These are phyloP conservation scores for Chaetomiaceae sp. DNA, from an alignment of 2,329 filamentous ascomycete species.

Conservation along the genomic window DNA sequence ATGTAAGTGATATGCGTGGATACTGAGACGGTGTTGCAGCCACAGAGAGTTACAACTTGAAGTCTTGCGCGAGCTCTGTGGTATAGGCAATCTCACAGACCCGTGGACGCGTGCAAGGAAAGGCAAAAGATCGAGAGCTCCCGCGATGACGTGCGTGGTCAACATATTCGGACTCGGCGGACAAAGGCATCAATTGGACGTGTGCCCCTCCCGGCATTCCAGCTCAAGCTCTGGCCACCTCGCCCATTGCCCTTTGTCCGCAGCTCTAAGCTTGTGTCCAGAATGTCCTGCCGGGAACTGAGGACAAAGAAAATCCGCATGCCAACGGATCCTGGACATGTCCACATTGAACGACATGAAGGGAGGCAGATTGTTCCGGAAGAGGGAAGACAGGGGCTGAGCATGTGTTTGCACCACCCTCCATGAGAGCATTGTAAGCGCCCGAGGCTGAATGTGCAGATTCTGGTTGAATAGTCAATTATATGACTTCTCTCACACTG, in stretches of 20 bases:
- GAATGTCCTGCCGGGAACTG: not conserved
- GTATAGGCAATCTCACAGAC: no score
- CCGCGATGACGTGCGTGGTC: not conserved
- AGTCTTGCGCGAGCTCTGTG: no score
- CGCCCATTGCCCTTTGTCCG: slow-evolving; percentile 8
- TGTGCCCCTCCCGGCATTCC: not conserved
- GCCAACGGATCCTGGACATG: not conserved
- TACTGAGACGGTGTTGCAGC: no score
- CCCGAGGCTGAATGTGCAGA: no score
- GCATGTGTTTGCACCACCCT: not conserved
- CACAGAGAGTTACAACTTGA: no score
- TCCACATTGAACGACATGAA: not conserved
- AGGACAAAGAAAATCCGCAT: not conserved
- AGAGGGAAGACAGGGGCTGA: not conserved
- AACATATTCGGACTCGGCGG: slow-evolving; percentile 1
- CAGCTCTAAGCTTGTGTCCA: not conserved
- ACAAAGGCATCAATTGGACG: slow-evolving; percentile 4
- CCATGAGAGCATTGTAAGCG: not conserved
- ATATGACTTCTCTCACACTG: no score
- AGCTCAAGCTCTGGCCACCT: not conserved
- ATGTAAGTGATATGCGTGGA: no score
- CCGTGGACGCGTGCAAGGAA: not conserved
- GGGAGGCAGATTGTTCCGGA: slow-evolving; percentile 2
- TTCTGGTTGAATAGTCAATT: no score
- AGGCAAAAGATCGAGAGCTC: not conserved